Base-by-base conservation (phyloP, 2,329 filamentous ascomycete species). In the Cordyceps cicadae region DNA sequence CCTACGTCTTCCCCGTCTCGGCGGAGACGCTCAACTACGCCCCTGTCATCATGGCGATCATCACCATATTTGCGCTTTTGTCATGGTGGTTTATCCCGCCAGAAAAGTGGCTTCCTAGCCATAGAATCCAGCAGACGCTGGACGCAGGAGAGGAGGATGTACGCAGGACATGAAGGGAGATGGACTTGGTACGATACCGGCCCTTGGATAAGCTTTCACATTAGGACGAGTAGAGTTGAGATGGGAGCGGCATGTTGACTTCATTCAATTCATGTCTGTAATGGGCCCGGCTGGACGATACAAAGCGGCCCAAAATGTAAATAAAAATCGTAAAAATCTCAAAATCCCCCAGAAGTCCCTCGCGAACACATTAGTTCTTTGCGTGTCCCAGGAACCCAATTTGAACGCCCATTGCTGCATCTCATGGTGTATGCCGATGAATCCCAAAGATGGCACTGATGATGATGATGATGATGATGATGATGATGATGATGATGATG, bases 51-150 rank as follows among this genome's bases (percentile, higher is more conserved):
- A 80, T 81, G 77, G 75, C 67, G 3, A 72, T 70, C 1, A 77
- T 80, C 3, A 81, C 78, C 0, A 74, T 81, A 39, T 70, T 81
- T 45, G 79, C 78, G 0, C 56, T 80, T 17, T 60, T 78, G 24
- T 79, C 77, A 9, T 80, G 77, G 73, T 77, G 75, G 67, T 41
- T 78, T n/a, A 76, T 77, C 63, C 77, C 79, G 0, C 73, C 76
- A 49, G 75, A 76, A 3, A 68, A 70, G 1, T 81, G 78, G 77
- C 66, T 81, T 51, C 78, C 78, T 1, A 72, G 68, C 15, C 68
- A 74, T 54, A 71, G 77, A 15, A 79, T 79, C 51, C 70, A 76
- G 59, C 71, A 76, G 39, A 70, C 69, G 0, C 52, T 70, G 19
- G 65, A 69, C 45, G 68, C 68, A 19, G 64, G 43, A 39, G 54